Conservation (phyloP, 768 basidiomycete genomes). For the Cubamyces lactineus region DNA sequence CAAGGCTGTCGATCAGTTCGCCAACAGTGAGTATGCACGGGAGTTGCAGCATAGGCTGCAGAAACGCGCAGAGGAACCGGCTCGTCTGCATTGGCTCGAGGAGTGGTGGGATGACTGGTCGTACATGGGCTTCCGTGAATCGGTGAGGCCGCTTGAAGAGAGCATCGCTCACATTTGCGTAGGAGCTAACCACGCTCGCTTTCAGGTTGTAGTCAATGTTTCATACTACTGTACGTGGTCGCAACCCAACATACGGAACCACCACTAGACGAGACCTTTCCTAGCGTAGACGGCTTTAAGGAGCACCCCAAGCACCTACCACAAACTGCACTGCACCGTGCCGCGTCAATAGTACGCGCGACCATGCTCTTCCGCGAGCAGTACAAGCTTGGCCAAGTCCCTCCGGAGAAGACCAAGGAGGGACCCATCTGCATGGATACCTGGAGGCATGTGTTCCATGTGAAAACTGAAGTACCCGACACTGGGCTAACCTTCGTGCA, state of each 20-base stretch:
- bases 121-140: slow-evolving; percentile 86
- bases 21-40: slow-evolving; percentile 38
- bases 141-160: slow-evolving; percentile 48
- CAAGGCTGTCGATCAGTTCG: slow-evolving; percentile 72
- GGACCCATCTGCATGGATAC: slow-evolving; percentile 85
- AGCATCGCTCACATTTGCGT: too few relatives aligned
- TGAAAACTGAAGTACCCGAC: background rate
- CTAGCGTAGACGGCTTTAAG: slow-evolving; percentile 71
- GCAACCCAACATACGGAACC: background rate
- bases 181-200: background rate
- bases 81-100: slow-evolving; percentile 79
- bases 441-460: slow-evolving; percentile 55
- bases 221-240: slow-evolving; percentile 82
- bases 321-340: slow-evolving; percentile 62
- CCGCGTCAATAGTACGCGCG: slow-evolving; percentile 70
- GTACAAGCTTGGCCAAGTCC: slow-evolving; percentile 65
- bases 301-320: slow-evolving; percentile 62
- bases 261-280: background rate
- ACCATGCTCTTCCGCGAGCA: slow-evolving; percentile 75
- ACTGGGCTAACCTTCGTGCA: background rate
- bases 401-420: slow-evolving; percentile 69
- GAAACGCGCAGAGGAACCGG: slow-evolving; percentile 50
- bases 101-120: slow-evolving; percentile 92
- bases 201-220: slow-evolving; percentile 81
- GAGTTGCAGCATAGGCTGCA: slow-evolving; percentile 69